These are phyloP conservation scores for Rhodomyrtus psidioides DNA, from an alignment of 441 rosid genomes.

Conservation along the genomic window DNA sequence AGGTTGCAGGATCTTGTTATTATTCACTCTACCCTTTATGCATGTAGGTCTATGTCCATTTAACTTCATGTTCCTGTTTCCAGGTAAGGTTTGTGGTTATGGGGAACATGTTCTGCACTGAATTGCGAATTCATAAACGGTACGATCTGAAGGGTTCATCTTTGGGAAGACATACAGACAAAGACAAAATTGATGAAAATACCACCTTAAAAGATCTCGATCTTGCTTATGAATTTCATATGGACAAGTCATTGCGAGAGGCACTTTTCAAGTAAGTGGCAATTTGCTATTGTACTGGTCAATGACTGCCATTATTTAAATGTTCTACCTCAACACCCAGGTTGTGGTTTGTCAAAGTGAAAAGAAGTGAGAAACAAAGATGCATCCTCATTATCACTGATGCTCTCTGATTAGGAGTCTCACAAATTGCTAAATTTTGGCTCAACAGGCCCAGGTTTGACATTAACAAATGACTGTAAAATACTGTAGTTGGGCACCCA, in stretches of 20 bases:
- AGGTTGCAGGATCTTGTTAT: neutral
- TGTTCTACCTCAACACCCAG: neutral
- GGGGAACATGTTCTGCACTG: constrained; percentile 99
- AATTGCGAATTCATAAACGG: constrained; percentile 78
- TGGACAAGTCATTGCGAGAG: constrained; percentile 81
- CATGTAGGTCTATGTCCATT: neutral
- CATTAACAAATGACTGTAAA: neutral
- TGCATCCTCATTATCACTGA: neutral
- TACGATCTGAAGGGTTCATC: constrained; percentile 95
- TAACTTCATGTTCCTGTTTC: constrained; percentile 9
- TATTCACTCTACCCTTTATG: neutral
- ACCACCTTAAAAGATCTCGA: constrained; percentile 91
- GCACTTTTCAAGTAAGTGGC: constrained; percentile 64
- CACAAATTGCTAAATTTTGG: neutral
- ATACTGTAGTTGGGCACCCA: neutral
- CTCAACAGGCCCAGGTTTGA: neutral
- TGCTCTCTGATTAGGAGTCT: neutral
- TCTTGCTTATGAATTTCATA: constrained; percentile 68
- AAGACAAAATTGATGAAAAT: constrained; percentile 52
- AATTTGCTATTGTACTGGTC: neutral
- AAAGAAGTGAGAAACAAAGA: neutral
- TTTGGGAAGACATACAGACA: constrained; percentile 69
- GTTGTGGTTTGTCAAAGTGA: neutral
- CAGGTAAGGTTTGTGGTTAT: constrained; percentile 96
- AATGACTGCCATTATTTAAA: neutral